Evolutionary conservation across 495 filamentous ascomycete genomes (phyloP), one percentile per base, ranked within the genome.

Genomic region (Xylaria intraflava): DNA sequence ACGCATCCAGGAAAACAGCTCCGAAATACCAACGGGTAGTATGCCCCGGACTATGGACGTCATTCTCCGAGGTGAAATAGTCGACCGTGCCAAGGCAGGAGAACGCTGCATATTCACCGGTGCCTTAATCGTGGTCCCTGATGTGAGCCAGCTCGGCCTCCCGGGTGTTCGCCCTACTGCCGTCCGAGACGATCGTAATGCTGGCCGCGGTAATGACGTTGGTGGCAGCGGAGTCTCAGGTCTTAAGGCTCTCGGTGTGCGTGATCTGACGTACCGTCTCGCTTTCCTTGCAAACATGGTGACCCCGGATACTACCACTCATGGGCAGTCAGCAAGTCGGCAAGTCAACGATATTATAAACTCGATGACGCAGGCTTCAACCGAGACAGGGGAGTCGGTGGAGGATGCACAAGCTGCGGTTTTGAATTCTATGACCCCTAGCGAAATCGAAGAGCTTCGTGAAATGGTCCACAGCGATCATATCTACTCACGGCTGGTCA

Each of bases 21-120:
- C 90, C 16, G 93, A 99, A 68, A 99, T 99, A 43, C 93, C 93
- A 0, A 99, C 93, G 1, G 93, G 93, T 36, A 96, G 90, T 70
- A 99, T 99, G 93, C 93, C 93, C 3, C 82, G 93, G 38, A 99
- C 93, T 4, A 90, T 99, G 83, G 93, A 99, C 61, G 83, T 99
- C 20, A 96, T 99, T 59, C 72, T 99, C n/a, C 83, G 94, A 54
- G 94, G 94, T 53, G 93, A 99, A 70, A 95, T 97, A 72, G 93
- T 99, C 2, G 93, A 98, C 61, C 83, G 93, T 30, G 89, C 90
- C 19, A 97, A 96, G 71, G 94, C 93, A 23, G 93, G 93, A 55
- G 94, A 99, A 71, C 95, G 94, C 62, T 97, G 91, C 60, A 87
- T 97, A 58, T 99, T 99, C 65, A 97, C 93, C 0, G 93, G 93